phyloP scores from a whole-genome alignment of 768 basidiomycete genomes.

The Russula olivacea region DNA sequence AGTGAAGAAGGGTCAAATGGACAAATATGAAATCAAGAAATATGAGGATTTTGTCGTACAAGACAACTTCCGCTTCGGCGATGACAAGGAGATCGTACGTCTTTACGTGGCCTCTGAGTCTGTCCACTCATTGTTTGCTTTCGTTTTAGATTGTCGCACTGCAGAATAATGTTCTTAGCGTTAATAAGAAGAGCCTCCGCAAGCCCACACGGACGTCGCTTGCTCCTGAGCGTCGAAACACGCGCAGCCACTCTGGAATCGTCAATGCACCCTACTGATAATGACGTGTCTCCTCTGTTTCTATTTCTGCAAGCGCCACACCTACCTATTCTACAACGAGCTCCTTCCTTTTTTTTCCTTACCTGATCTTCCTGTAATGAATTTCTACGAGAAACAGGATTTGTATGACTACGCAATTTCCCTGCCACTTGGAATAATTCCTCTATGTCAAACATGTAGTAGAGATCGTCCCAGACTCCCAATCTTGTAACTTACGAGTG shows the following conservation, averaged over 20 bases:
- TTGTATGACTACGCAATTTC: slow-evolving; percentile 8
- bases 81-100: slow-evolving; percentile 92
- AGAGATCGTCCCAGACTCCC: slow-evolving; percentile 7
- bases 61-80: slow-evolving; percentile 96
- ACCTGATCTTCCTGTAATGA: slow-evolving; percentile 8
- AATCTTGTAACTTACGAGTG: slow-evolving; percentile 1
- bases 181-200: slow-evolving; percentile 90
- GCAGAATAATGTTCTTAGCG: slow-evolving; percentile 85
- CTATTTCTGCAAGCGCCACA: not conserved
- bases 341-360: not conserved
- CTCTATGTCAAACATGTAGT: slow-evolving; percentile 10
- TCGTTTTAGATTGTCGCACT: slow-evolving; percentile 81
- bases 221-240: slow-evolving; percentile 37
- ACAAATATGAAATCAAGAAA: slow-evolving; percentile 95
- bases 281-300: not conserved
- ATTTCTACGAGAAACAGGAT: not conserved
- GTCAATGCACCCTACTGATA: slow-evolving; percentile 24
- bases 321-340: not conserved
- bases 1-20: slow-evolving; percentile 85
- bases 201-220: slow-evolving; percentile 75
- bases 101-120: not conserved
- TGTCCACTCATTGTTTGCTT: slow-evolving; percentile 11
- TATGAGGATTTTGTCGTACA: slow-evolving; percentile 94
- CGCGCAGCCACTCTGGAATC: slow-evolving; percentile 22
- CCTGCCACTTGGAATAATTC: not conserved